These are phyloP conservation scores for Lepiota venenata DNA, from an alignment of 768 basidiomycete species.

Conservation along the genomic window DNA sequence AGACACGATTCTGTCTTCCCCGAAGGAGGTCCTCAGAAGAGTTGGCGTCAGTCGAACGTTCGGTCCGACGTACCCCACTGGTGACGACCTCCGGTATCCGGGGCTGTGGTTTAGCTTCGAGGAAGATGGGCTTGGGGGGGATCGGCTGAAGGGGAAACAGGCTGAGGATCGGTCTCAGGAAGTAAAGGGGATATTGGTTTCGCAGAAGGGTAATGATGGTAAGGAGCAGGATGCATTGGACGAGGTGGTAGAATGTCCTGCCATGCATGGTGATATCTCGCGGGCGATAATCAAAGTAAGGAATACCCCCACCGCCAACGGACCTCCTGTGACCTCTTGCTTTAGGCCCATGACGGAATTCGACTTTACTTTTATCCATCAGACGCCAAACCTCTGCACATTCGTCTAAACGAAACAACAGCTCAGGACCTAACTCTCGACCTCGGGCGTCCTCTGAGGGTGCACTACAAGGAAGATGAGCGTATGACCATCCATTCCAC, in stretches of 20 bases:
- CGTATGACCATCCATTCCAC: constrained; percentile 81
- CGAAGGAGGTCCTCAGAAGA: constrained; percentile 56
- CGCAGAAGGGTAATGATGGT: constrained; percentile 59
- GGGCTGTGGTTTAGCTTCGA: constrained; percentile 85
- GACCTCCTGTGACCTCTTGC: neutral
- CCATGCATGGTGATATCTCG: constrained; percentile 71
- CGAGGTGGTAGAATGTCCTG: constrained; percentile 60
- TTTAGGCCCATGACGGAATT: constrained; percentile 74
- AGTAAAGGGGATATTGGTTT: constrained; percentile 72
- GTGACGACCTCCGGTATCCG: constrained; percentile 73
- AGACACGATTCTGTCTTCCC: constrained; percentile 57
- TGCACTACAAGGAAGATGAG: constrained; percentile 87
- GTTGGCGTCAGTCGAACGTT: constrained; percentile 69
- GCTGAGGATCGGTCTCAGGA: constrained; percentile 69
- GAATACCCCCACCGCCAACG: neutral
- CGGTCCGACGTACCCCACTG: constrained; percentile 75
- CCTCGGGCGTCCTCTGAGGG: constrained; percentile 71
- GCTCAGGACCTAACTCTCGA: constrained; percentile 80
- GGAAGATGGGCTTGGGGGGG: constrained; percentile 51
- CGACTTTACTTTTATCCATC: constrained; percentile 64
- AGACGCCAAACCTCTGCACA: constrained; percentile 41
- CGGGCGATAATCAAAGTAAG: constrained; percentile 66
- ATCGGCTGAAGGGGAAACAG: constrained; percentile 35
- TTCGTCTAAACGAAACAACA: constrained; percentile 72
- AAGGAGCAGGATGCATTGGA: constrained; percentile 65